phyloP scores from a whole-genome alignment of 2,329 filamentous ascomycete genomes.

The Aspergillus neotritici region DNA sequence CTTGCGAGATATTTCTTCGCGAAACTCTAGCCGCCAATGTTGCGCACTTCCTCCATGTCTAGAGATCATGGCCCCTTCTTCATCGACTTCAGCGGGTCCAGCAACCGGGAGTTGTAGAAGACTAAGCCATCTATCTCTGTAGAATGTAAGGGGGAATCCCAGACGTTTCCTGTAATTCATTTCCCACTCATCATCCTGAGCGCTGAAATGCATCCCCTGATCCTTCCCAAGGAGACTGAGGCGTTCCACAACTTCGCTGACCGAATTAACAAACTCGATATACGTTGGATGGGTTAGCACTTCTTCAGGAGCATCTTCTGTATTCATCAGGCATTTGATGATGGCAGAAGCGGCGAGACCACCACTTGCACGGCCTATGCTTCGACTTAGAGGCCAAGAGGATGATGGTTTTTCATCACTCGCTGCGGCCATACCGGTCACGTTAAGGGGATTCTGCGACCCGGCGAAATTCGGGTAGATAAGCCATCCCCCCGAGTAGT shows the following conservation, averaged over 20 bases:
- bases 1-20: no score
- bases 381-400: slow-evolving; percentile 9
- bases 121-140: no score
- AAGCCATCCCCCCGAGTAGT: slow-evolving; percentile 9
- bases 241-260: slow-evolving; percentile 5
- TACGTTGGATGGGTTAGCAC: slow-evolving; percentile 5
- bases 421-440: slow-evolving; percentile 8
- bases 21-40: no score
- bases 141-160: no score
- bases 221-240: slow-evolving; percentile 6
- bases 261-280: slow-evolving; percentile 6
- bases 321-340: slow-evolving; percentile 5
- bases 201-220: slow-evolving; percentile 12
- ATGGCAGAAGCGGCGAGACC: slow-evolving; percentile 11
- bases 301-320: slow-evolving; percentile 4
- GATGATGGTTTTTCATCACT: background rate
- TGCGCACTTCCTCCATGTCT: no score
- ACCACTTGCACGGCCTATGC: slow-evolving; percentile 7
- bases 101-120: no score
- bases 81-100: no score
- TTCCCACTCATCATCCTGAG: no score
- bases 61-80: no score
- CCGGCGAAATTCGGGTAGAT: slow-evolving; percentile 1
- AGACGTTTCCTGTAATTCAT: no score
- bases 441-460: slow-evolving; percentile 4